Conservation (phyloP, 2,329 filamentous ascomycete species). For the Aspergillus pseudoterreus region DNA sequence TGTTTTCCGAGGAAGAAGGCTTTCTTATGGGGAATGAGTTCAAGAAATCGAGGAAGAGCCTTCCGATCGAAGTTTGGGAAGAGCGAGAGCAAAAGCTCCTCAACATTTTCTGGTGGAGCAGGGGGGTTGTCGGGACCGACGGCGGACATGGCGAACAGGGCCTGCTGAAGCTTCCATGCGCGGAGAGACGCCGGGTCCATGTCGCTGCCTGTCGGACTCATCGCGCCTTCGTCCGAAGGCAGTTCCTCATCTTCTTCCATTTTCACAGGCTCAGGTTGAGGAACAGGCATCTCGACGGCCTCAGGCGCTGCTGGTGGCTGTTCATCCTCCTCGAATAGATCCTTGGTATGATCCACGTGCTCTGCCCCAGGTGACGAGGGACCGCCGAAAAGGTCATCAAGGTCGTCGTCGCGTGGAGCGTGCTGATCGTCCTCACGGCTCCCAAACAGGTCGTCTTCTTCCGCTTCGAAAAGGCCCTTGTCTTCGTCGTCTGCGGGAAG, state of each 20-base stretch:
- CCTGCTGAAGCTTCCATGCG: constrained; percentile 45
- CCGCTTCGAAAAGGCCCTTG: constrained; percentile 24
- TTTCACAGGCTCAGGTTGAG: constrained; percentile 15
- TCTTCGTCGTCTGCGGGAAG: constrained; percentile 46
- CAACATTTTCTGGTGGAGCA: constrained; percentile 66
- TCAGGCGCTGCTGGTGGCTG: constrained; percentile 1
- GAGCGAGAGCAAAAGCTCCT: constrained; percentile 72
- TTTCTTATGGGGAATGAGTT: constrained; percentile 76
- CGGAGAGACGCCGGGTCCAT: constrained; percentile 41
- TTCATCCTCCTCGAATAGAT: constrained; percentile 29
- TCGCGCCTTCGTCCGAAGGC: constrained; percentile 23
- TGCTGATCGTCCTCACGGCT: constrained; percentile 21
- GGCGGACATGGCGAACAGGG: constrained; percentile 45
- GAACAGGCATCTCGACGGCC: background rate
- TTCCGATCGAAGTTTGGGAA: constrained; percentile 79
- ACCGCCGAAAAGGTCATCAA: constrained; percentile 48
- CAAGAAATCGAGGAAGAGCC: constrained; percentile 72
- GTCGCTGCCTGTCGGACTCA: constrained; percentile 29
- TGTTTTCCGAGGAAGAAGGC: constrained; percentile 75
- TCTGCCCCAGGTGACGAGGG: constrained; percentile 32
- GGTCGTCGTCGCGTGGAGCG: constrained; percentile 35
- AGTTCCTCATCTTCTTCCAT: constrained; percentile 27
- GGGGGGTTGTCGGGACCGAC: constrained; percentile 58
- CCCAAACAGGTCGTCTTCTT: constrained; percentile 40
- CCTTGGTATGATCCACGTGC: constrained; percentile 27